Conservation (phyloP, 2,329 filamentous ascomycete genomes). For the Hyphodiscus sp. region DNA sequence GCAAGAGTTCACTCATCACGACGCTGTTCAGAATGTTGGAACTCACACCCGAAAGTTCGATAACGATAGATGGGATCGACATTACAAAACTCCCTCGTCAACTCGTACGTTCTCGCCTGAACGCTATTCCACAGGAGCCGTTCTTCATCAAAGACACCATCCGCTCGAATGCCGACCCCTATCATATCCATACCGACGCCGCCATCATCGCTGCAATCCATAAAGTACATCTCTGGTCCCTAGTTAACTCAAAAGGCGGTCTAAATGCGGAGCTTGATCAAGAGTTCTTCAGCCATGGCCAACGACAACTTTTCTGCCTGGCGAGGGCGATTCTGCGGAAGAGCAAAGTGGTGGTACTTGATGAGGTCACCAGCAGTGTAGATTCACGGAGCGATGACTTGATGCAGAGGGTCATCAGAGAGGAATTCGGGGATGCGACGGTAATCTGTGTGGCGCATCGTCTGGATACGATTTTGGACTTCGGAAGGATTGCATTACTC, state of each 20-base stretch:
- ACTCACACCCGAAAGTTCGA: conserved; percentile 31
- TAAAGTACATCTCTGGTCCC: conserved; percentile 33
- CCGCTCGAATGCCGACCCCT: conserved; percentile 42
- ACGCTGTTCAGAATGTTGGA: conserved; percentile 45
- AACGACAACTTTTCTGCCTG: conserved; percentile 43
- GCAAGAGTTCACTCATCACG: conserved; percentile 39
- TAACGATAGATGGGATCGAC: conserved; percentile 43
- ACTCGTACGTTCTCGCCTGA: conserved; percentile 37
- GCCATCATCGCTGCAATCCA: conserved; percentile 38
- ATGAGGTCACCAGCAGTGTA: conserved; percentile 43
- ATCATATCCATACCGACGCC: conserved; percentile 31
- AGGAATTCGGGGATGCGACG: conserved; percentile 47
- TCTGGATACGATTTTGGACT: conserved; percentile 41
- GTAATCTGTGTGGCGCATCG: conserved; percentile 37
- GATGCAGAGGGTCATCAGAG: conserved; percentile 48
- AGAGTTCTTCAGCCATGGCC: conserved; percentile 58
- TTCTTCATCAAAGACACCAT: conserved; percentile 43
- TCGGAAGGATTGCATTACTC: conserved; percentile 19
- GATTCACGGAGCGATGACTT: conserved; percentile 49
- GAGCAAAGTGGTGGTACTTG: conserved; percentile 35
- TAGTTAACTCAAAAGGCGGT: conserved; percentile 16
- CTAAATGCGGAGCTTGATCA: conserved; percentile 34
- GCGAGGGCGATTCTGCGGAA: conserved; percentile 39
- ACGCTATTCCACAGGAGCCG: conserved; percentile 41
- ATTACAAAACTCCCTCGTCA: conserved; percentile 38